Base-by-base conservation (phyloP, 805 yeast species). In the Spencermartinsiella europaea region DNA sequence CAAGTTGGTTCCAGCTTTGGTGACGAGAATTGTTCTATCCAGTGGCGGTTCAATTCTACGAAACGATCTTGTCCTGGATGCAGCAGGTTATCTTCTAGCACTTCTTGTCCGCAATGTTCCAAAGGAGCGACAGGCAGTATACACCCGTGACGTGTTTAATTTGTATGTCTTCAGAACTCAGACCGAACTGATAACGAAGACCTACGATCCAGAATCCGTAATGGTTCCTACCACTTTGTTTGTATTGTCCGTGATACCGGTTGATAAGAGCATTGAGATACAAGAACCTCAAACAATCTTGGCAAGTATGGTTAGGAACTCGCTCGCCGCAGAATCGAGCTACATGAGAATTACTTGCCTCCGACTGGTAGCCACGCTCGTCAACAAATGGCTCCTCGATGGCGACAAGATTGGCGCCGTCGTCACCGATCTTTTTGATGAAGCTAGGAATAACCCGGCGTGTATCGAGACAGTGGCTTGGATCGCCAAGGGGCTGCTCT, bases 401-500 rank as follows among this genome's bases (percentile, higher is more conserved):
- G 45, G 39, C 15, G 12, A 25, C 10, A 7, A 25, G 31, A 25
- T 25, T 25, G 31, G 7, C 12, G 10, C 31, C 7, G 12, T 25
- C 31, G 31, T 25, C 12, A 46, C 47, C 63, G 71, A 54, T 4
- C 38, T 51, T 12, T 37, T 50, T 15, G 31, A 7, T 25, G 7
- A 7, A 7, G 31, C 41, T 2, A 15, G 45, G 7, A 20, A 12
- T 5, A n/a, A 27, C 7, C 36, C 39, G 21, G 45, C 34, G 28
- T 44, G 38, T 21, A 34, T 52, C 7, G 95, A 87, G 60, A 59
- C 74, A 0, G 62, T 72, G 8, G 68, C 82, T 2, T 89, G 96
- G 96, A 63, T 81, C 4, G 67, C 80, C 17, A 89, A 87, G 62
- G 90, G 85, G 0, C 68, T 85, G 42, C 58, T 85, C 0, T 59